phyloP scores from a whole-genome alignment of 805 yeast species.

The Saccharomyces jurei region DNA sequence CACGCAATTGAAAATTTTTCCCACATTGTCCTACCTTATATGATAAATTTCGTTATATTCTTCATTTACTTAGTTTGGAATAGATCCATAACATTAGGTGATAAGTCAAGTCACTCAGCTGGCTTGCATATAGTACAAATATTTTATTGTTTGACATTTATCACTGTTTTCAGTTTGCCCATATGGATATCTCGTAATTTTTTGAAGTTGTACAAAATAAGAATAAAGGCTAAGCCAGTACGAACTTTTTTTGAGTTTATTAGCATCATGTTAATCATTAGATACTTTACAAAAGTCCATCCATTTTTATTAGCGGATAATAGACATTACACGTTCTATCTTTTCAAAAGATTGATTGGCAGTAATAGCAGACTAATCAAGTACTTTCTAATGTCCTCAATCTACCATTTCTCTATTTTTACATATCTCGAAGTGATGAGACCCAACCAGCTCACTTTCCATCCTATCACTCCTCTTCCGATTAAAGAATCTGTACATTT shows the following conservation, averaged over 20 bases:
- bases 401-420: conserved; percentile 55
- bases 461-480: conserved; percentile 31
- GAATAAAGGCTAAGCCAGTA: conserved; percentile 26
- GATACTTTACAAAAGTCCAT: conserved; percentile 65
- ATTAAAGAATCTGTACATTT: conserved; percentile 29
- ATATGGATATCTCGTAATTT: conserved; percentile 50
- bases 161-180: conserved; percentile 62
- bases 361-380: conserved; percentile 37
- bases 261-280: conserved; percentile 40
- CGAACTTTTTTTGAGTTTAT: conserved; percentile 26
- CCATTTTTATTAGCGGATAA: conserved; percentile 92
- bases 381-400: conserved; percentile 47
- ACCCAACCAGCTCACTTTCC: conserved; percentile 31
- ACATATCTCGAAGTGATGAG: conserved; percentile 32
- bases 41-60: conserved; percentile 46
- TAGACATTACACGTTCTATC: conserved; percentile 85
- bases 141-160: conserved; percentile 65
- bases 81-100: conserved; percentile 87
- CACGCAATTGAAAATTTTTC: conserved; percentile 32
- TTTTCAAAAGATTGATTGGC: conserved; percentile 58
- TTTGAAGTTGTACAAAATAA: conserved; percentile 33
- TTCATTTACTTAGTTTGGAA: conserved; percentile 51
- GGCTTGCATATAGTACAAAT: conserved; percentile 72
- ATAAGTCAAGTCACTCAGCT: conserved; percentile 72
- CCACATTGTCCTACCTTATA: conserved; percentile 40